Percentiles rank a stretch among this genome's conserved stretches.
Conservation (phyloP, 805 yeast genomes). For the Zygotorulaspora sp. region DNA sequence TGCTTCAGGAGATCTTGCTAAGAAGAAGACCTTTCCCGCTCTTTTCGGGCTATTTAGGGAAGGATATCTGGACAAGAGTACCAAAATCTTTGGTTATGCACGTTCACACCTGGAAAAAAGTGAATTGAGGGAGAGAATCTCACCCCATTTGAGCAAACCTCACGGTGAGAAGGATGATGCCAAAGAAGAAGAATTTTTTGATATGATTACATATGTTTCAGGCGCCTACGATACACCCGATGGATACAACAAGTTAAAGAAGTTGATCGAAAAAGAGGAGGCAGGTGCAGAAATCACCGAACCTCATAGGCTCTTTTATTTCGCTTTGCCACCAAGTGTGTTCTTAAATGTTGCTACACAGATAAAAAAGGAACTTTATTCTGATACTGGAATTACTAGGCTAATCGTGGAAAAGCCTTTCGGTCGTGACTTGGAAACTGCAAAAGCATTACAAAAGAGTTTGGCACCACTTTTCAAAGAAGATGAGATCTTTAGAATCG, state of each 20-base stretch:
- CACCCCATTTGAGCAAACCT: conserved; percentile 54
- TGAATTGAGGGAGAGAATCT: conserved; percentile 65
- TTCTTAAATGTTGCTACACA: conserved; percentile 75
- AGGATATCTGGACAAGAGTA: conserved; percentile 66
- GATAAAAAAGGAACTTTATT: conserved; percentile 64
- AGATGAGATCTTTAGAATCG: conserved; percentile 90
- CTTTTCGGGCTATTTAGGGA: conserved; percentile 70
- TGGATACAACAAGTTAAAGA: conserved; percentile 59
- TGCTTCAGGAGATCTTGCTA: conserved; percentile 92
- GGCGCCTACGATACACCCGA: conserved; percentile 79
- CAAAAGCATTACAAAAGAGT: conserved; percentile 68
- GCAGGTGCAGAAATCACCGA: conserved; percentile 38
- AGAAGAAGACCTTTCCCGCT: conserved; percentile 92
- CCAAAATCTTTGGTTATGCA: conserved; percentile 87
- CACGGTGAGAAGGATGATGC: conserved; percentile 40
- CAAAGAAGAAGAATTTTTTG: conserved; percentile 59
- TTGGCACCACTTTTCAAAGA: conserved; percentile 86
- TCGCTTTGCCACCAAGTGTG: conserved; percentile 93
- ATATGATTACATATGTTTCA: conserved; percentile 59
- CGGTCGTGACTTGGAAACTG: conserved; percentile 81
- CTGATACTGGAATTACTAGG: conserved; percentile 65
- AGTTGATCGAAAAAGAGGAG: conserved; percentile 59
- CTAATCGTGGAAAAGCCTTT: conserved; percentile 95
- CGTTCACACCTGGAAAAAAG: conserved; percentile 67
- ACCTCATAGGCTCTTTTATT: conserved; percentile 80